A percentile compares a stretch with the other conserved stretches of the same genome.
These are phyloP conservation scores for Cryptococcus sp. DNA, from an alignment of 1,284 basidiomycete species.

Conservation along the genomic window DNA sequence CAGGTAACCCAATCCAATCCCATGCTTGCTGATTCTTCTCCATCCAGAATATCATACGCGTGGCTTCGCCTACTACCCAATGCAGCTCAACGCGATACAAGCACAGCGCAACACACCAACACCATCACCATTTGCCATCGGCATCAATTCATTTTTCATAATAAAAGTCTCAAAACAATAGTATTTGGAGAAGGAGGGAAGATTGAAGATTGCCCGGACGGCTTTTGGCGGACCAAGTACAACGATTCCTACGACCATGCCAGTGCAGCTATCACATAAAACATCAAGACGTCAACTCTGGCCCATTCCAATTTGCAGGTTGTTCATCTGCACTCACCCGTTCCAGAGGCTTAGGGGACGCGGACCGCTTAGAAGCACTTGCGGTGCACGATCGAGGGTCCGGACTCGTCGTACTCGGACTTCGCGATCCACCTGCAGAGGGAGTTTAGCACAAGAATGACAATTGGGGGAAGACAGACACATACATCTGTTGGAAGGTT, in stretches of 20 bases:
- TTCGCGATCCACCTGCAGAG: conserved; percentile 37
- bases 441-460: too few relatives aligned
- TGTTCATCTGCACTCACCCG: too few relatives aligned
- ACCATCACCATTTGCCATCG: not conserved
- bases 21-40: too few relatives aligned
- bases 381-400: conserved; percentile 80
- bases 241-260: not conserved
- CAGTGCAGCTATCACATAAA: not conserved
- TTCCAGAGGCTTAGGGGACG: too few relatives aligned
- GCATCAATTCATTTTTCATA: conserved; percentile 20
- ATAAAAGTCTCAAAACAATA: conserved; percentile 5
- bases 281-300: not conserved
- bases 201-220: conserved; percentile 1
- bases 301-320: not conserved
- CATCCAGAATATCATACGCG: too few relatives aligned
- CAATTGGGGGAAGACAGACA: conserved; percentile 30
- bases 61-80: too few relatives aligned
- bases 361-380: conserved; percentile 43
- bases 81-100: not conserved
- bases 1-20: too few relatives aligned
- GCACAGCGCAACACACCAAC: not conserved
- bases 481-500: conserved; percentile 81
- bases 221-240: too few relatives aligned
- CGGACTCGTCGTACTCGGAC: conserved; percentile 76
- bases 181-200: conserved; percentile 2